These are phyloP conservation scores for Amoeboaphelidium protococcarum DNA, from an alignment of 371 early-diverging fungal species.

Conservation along the genomic window DNA sequence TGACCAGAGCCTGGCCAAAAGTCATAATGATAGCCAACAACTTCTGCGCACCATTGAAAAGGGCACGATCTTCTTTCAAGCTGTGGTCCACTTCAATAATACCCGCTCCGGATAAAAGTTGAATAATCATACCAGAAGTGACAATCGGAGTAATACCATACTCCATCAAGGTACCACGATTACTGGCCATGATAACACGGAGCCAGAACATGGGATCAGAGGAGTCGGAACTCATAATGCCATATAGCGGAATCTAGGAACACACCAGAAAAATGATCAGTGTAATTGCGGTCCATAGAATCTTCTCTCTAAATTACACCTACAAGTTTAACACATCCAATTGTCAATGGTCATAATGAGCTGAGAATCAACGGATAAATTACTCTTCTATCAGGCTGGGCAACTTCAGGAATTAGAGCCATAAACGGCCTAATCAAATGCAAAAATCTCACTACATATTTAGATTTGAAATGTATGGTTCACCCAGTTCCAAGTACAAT, in stretches of 20 bases:
- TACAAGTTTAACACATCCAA: too few relatives aligned
- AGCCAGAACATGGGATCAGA: conserved; percentile 95
- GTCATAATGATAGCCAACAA: conserved; percentile 38
- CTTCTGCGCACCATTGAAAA: conserved; percentile 96
- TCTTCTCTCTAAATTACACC: conserved; percentile 91
- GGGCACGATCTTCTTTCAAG: conserved; percentile 91
- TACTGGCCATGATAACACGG: conserved; percentile 96
- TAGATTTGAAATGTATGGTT: too few relatives aligned
- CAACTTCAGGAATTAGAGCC: conserved; percentile 90
- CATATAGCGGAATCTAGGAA: conserved; percentile 98
- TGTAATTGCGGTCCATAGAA: conserved; percentile 96
- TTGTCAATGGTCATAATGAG: too few relatives aligned
- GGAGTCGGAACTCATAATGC: conserved; percentile 86
- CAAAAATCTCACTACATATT: conserved; percentile 54
- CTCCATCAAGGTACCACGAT: conserved; percentile 99
- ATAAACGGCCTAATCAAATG: conserved; percentile 95
- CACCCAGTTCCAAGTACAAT: not conserved
- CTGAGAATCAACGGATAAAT: not conserved
- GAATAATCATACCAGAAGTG: conserved; percentile 98
- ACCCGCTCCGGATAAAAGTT: conserved; percentile 83
- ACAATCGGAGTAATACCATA: conserved; percentile 98
- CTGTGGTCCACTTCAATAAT: conserved; percentile 93
- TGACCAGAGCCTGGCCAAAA: conserved; percentile 88
- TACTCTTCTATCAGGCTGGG: conserved; percentile 85
- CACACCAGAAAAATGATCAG: conserved; percentile 94